A percentile compares a stretch with the other conserved stretches of the same genome.
Evolutionary conservation across 805 yeast genomes (phyloP).

Genomic region (Ogataea populi-albae): DNA sequence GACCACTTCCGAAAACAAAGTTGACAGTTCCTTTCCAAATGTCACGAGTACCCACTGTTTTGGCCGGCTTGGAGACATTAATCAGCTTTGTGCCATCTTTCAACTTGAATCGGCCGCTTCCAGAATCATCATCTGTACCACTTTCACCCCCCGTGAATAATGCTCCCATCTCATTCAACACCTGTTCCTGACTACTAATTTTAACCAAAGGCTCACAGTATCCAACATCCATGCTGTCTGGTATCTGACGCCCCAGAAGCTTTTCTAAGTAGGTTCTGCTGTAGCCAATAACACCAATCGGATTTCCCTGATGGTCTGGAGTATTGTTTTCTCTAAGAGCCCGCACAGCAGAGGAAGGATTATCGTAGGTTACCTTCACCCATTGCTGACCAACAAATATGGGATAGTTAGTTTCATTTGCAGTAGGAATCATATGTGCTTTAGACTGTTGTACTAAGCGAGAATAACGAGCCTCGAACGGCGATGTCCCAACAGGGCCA

Average conservation of each 20-base stretch:
- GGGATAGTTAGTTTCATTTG: constrained; percentile 42
- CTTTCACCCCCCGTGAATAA: constrained; percentile 14
- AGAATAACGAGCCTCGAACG: constrained; percentile 8
- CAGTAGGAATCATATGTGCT: background rate
- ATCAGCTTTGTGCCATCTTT: constrained; percentile 44
- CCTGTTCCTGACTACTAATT: constrained; percentile 9
- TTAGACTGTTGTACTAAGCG: constrained; percentile 2
- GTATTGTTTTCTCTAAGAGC: constrained; percentile 84
- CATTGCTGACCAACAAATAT: constrained; percentile 84
- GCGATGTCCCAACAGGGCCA: constrained; percentile 29
- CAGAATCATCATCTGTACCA: constrained; percentile 9
- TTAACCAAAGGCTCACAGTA: constrained; percentile 27
- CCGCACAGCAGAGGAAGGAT: constrained; percentile 69
- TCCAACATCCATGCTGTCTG: constrained; percentile 48
- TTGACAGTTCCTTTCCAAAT: constrained; percentile 14
- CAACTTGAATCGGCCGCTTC: constrained; percentile 29
- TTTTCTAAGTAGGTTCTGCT: constrained; percentile 59
- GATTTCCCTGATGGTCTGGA: constrained; percentile 55
- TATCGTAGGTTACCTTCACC: constrained; percentile 86
- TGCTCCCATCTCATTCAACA: constrained; percentile 14
- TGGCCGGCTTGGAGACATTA: constrained; percentile 17
- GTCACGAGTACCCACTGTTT: constrained; percentile 10
- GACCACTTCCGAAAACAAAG: constrained; percentile 22
- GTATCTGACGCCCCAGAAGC: constrained; percentile 44
- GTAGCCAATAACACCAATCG: constrained; percentile 68